These are phyloP conservation scores for Dimocarpus longan DNA, from an alignment of 345 rosid genomes.

Conservation along the genomic window DNA sequence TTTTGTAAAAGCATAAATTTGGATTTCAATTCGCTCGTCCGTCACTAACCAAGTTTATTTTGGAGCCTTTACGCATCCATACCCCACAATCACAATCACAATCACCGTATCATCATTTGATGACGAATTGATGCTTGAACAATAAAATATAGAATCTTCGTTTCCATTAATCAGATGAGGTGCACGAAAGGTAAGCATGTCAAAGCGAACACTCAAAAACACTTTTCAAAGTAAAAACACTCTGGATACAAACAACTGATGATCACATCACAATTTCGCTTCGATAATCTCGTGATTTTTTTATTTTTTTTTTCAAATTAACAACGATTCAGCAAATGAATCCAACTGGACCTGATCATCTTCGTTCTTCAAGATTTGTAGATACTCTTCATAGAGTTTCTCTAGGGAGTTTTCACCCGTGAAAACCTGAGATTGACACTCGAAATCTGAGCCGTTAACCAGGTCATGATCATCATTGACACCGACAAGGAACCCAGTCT, in stretches of 20 bases:
- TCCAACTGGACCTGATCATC: conserved; percentile 37
- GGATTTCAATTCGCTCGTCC: background rate
- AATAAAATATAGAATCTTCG: background rate
- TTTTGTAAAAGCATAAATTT: background rate
- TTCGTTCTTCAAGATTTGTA: conserved; percentile 38
- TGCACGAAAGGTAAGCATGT: background rate
- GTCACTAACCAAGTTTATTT: background rate
- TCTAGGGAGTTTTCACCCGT: conserved; percentile 23
- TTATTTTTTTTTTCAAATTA: conserved; percentile 14
- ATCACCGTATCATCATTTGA: background rate
- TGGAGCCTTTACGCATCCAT: background rate
- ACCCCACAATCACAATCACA: too few relatives aligned
- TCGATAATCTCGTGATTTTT: too few relatives aligned
- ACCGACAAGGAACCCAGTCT: conserved; percentile 21
- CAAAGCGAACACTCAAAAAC: background rate
- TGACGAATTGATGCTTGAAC: background rate
- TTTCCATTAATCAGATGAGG: background rate
- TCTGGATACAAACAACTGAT: background rate
- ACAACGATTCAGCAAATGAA: conserved; percentile 36
- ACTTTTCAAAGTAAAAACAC: background rate
- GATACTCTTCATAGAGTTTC: conserved; percentile 51
- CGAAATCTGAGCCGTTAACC: conserved; percentile 31
- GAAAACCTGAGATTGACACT: conserved; percentile 26
- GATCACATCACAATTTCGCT: too few relatives aligned
- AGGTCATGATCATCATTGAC: conserved; percentile 23